A percentile compares a stretch with the other conserved stretches of the same genome.
phyloP scores from a whole-genome alignment of 192 early-diverging fungal genomes.

The Pecoramyces ruminantium region DNA sequence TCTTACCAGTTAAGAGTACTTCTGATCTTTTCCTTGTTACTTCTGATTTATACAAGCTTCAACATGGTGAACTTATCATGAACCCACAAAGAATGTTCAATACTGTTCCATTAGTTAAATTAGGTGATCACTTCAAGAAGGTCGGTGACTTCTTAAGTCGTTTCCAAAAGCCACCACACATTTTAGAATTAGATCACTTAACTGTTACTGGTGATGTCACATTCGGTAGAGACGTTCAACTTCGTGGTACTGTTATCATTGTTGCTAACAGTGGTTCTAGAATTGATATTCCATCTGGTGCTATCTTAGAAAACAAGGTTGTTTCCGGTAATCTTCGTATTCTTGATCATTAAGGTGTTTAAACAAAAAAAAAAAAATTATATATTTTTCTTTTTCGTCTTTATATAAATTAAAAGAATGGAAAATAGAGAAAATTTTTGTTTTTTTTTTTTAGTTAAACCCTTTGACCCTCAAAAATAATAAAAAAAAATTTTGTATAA shows the following conservation, averaged over 20 bases:
- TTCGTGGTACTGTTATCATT: constrained; percentile 93
- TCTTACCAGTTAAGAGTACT: constrained; percentile 96
- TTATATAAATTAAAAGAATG: too few species aligned
- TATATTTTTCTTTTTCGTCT: too few species aligned
- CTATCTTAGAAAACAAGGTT: constrained; percentile 95
- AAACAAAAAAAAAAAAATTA: too few species aligned
- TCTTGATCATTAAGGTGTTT: constrained; percentile 24
- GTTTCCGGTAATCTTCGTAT: constrained; percentile 87
- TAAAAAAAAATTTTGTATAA: too few species aligned
- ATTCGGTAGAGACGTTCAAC: constrained; percentile 81
- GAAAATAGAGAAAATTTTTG: too few species aligned
- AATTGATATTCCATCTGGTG: constrained; percentile 89
- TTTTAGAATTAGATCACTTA: constrained; percentile 91
- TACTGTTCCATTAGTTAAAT: constrained; percentile 83
- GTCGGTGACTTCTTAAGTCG: constrained; percentile 72
- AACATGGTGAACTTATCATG: constrained; percentile 81
- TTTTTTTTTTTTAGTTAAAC: too few species aligned
- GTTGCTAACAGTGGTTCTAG: constrained; percentile 92
- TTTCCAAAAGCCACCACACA: constrained; percentile 87
- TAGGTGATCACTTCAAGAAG: constrained; percentile 98
- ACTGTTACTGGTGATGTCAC: constrained; percentile 97
- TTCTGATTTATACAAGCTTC: constrained; percentile 78
- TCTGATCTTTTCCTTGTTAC: constrained; percentile 95
- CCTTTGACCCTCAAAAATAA: too few species aligned
- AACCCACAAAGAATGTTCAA: constrained; percentile 88